phyloP scores from a whole-genome alignment of 225 moss, liverwort and hornwort genomes.

The Marchantia polymorpha region DNA sequence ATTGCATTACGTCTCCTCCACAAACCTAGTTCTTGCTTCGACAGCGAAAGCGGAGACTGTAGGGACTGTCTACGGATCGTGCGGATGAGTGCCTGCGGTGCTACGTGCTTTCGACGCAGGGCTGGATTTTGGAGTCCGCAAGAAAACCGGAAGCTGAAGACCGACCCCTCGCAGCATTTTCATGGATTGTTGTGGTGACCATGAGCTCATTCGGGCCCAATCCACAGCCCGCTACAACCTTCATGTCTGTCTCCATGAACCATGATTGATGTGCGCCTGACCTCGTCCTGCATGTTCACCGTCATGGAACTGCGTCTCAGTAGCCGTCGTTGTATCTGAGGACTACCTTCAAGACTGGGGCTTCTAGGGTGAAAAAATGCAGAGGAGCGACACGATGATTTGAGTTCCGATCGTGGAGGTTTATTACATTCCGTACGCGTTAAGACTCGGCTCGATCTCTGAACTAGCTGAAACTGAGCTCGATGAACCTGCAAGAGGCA shows the following conservation, averaged over 20 bases:
- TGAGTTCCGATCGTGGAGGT: background rate
- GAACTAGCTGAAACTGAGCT: background rate
- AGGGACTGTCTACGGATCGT: background rate
- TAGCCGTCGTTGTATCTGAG: background rate
- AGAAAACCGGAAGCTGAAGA: too few relatives aligned
- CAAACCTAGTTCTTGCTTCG: background rate
- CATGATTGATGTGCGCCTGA: background rate
- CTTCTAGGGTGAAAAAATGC: background rate
- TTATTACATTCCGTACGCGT: too few relatives aligned
- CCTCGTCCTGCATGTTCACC: background rate
- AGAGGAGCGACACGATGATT: background rate
- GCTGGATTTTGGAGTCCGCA: background rate
- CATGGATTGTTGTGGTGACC: background rate
- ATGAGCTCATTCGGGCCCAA: background rate
- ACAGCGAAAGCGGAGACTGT: background rate
- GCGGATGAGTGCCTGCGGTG: background rate
- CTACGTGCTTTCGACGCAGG: background rate
- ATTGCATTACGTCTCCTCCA: background rate
- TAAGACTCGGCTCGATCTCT: background rate
- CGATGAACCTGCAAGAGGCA: conserved; percentile 10
- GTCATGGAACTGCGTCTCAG: background rate
- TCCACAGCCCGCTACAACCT: background rate
- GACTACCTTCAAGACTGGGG: background rate
- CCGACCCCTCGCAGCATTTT: background rate
- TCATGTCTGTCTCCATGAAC: background rate